These are phyloP conservation scores for Leucosporidium scottii DNA, from an alignment of 768 basidiomycete genomes.

Conservation along the genomic window DNA sequence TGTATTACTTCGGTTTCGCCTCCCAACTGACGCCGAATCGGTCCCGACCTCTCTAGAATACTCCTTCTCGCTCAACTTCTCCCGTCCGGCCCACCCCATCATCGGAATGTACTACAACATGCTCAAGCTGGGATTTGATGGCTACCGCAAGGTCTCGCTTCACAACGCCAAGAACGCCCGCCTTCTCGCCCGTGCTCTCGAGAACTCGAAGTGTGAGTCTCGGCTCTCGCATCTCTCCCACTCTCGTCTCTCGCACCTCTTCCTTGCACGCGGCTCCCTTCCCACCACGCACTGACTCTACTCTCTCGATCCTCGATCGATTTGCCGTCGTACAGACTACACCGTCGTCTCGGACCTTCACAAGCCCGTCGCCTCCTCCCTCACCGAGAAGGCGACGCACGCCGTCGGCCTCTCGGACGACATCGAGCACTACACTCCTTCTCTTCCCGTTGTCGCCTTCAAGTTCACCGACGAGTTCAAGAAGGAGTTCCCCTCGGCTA, in stretches of 20 bases:
- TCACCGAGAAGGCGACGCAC: constrained; percentile 41
- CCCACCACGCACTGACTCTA: no score
- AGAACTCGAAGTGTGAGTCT: constrained; percentile 48
- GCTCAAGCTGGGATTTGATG: constrained; percentile 37
- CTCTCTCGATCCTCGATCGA: neutral
- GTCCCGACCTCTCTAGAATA: constrained; percentile 53
- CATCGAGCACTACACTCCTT: constrained; percentile 49
- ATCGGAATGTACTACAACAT: constrained; percentile 34
- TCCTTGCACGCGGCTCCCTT: no score
- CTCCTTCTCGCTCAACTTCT: constrained; percentile 53
- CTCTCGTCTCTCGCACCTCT: neutral
- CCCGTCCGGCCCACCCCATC: constrained; percentile 31
- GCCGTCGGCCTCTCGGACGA: constrained; percentile 48
- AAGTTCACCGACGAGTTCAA: constrained; percentile 53
- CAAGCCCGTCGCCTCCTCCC: constrained; percentile 39
- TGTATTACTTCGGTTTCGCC: neutral
- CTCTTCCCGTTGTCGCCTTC: constrained; percentile 53
- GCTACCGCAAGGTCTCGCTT: constrained; percentile 50
- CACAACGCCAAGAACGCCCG: constrained; percentile 56
- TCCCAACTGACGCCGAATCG: no score
- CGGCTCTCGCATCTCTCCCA: neutral
- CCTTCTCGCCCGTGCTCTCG: constrained; percentile 59
- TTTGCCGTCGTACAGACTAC: constrained; percentile 30
- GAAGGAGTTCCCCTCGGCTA: constrained; percentile 22
- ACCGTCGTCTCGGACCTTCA: constrained; percentile 49